These are phyloP conservation scores for Madurella mycetomatis DNA, from an alignment of 2,329 filamentous ascomycete genomes.

Conservation along the genomic window DNA sequence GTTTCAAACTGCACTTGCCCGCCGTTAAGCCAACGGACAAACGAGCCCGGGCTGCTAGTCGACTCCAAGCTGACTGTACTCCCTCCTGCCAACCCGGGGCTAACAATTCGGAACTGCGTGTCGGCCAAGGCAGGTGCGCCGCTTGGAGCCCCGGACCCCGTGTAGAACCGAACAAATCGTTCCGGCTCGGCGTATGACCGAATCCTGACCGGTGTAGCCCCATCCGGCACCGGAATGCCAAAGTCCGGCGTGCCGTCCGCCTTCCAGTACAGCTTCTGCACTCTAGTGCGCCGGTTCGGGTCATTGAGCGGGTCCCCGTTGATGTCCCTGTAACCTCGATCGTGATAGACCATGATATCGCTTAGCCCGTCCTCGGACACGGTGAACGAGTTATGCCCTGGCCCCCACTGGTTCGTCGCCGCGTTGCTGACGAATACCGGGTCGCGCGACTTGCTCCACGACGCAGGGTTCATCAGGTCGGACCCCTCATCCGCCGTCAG, in stretches of 20 bases:
- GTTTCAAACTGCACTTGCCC: conserved; percentile 13
- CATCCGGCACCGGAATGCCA: conserved; percentile 28
- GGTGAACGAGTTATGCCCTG: conserved; percentile 30
- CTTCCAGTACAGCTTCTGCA: conserved; percentile 32
- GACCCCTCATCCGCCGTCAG: conserved; percentile 21
- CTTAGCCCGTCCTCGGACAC: conserved; percentile 29
- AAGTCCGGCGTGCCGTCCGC: conserved; percentile 30
- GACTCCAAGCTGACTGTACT: conserved; percentile 26
- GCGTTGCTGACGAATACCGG: conserved; percentile 29
- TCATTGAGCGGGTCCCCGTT: conserved; percentile 28
- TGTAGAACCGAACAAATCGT: conserved; percentile 18
- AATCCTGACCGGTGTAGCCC: conserved; percentile 23
- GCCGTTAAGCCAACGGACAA: conserved; percentile 11
- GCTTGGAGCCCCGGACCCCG: background rate
- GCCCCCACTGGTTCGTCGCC: conserved; percentile 28
- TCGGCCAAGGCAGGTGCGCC: conserved; percentile 15
- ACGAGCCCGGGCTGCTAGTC: conserved; percentile 24
- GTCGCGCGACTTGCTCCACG: conserved; percentile 26
- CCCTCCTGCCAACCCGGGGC: conserved; percentile 22
- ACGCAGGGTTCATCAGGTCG: conserved; percentile 25
- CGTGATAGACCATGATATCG: conserved; percentile 30
- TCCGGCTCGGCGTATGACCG: conserved; percentile 12
- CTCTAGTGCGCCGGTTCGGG: conserved; percentile 26
- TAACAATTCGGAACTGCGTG: conserved; percentile 26
- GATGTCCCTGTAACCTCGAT: conserved; percentile 27